Percentiles rank a stretch among this genome's conserved stretches.
Evolutionary conservation across 2,329 filamentous ascomycete genomes (phyloP).

Genomic region (Biscogniauxia mediterranea): DNA sequence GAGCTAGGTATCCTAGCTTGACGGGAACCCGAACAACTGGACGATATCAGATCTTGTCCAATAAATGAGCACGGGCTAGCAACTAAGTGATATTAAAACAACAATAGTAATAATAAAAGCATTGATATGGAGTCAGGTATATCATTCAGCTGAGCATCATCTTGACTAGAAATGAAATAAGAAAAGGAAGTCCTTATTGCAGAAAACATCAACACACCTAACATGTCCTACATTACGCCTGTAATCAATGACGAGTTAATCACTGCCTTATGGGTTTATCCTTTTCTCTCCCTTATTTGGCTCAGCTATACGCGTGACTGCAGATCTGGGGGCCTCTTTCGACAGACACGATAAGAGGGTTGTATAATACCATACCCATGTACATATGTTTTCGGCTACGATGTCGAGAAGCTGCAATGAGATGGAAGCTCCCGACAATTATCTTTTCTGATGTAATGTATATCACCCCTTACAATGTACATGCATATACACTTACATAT

Average conservation of each 20-base stretch:
- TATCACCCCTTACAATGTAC: neutral
- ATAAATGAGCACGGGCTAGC: neutral
- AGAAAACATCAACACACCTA: neutral
- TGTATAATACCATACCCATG: neutral
- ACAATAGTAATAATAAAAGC: neutral
- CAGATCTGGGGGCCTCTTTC: neutral
- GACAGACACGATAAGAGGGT: neutral
- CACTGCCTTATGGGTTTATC: neutral
- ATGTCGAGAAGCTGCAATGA: neutral
- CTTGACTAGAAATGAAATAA: neutral
- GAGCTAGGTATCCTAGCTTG: neutral
- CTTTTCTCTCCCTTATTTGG: neutral
- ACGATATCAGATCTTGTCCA: neutral
- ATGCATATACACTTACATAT: neutral
- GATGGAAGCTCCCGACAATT: neutral
- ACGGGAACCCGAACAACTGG: neutral
- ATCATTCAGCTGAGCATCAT: no score
- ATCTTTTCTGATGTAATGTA: neutral
- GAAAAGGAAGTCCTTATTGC: neutral
- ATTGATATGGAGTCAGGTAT: no score
- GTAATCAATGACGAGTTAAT: neutral
- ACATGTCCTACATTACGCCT: conserved; percentile 1
- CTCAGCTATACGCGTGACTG: neutral
- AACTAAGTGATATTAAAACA: neutral
- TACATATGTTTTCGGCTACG: neutral